Evolutionary conservation across 2,329 filamentous ascomycete genomes (phyloP).

Genomic region (Nemania sp.): DNA sequence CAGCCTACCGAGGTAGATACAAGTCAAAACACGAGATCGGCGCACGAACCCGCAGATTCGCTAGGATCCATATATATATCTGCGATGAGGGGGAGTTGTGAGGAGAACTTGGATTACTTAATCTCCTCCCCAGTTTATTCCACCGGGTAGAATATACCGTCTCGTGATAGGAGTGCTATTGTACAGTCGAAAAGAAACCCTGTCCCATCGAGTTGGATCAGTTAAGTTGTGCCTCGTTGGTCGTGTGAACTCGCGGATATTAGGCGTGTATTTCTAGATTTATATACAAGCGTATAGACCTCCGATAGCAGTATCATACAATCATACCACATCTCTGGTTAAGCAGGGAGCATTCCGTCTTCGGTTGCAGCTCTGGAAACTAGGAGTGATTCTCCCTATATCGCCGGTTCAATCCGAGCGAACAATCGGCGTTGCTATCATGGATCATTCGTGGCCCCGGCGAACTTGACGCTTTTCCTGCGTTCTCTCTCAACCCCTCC

Average conservation of each 20-base stretch:
- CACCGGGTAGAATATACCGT: no score
- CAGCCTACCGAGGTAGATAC: no score
- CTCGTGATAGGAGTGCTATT: background rate
- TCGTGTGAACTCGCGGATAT: no score
- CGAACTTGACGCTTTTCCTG: conserved; percentile 69
- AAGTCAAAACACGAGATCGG: no score
- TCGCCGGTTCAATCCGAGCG: background rate
- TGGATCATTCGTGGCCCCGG: conserved; percentile 46
- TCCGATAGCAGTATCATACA: conserved; percentile 1
- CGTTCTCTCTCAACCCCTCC: conserved; percentile 54
- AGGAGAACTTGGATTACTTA: background rate
- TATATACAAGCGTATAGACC: background rate
- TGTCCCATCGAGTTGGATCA: background rate
- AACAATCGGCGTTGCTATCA: conserved; percentile 35
- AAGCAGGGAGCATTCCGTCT: background rate
- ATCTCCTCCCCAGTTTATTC: background rate
- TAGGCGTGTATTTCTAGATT: conserved; percentile 1
- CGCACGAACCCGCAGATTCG: no score
- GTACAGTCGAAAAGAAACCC: background rate
- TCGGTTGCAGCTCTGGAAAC: background rate
- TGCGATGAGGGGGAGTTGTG: conserved; percentile 2
- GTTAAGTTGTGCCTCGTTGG: background rate
- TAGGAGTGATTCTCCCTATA: background rate
- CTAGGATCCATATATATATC: background rate
- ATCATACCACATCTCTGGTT: background rate